A percentile compares a stretch with the other conserved stretches of the same genome.
These are phyloP conservation scores for Chlamydomonas reinhardtii DNA, from an alignment of 163 green algal species.

Conservation along the genomic window DNA sequence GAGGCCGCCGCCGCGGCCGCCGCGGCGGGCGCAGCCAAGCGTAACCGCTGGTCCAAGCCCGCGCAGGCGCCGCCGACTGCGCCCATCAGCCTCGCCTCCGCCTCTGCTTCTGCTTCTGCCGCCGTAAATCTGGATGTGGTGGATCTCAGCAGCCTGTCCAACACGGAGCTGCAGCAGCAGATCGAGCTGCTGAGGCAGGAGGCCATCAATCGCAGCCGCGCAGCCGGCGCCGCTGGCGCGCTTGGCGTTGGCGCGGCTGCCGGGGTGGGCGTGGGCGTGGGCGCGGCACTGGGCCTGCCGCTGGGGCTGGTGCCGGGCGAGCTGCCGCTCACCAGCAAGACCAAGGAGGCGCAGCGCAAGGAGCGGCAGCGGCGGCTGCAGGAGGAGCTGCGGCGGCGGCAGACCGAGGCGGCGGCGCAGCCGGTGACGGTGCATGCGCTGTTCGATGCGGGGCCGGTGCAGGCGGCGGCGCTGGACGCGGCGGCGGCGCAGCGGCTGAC, in stretches of 20 bases:
- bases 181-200: constrained; percentile 25
- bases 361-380: constrained; percentile 46
- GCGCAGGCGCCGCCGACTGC: no score
- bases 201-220: background rate
- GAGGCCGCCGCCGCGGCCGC: background rate
- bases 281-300: background rate
- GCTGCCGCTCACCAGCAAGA: constrained; percentile 29
- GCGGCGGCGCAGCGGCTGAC: constrained; percentile 20
- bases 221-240: background rate
- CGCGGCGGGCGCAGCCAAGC: background rate
- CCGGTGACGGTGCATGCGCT: constrained; percentile 30
- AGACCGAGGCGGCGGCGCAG: constrained; percentile 37
- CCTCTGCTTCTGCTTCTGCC: background rate
- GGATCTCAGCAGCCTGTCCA: constrained; percentile 20
- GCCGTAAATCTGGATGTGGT: background rate
- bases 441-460: constrained; percentile 3
- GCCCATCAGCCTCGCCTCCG: background rate
- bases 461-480: background rate
- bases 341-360: constrained; percentile 25
- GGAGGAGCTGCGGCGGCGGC: constrained; percentile 42
- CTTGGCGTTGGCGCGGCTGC: background rate
- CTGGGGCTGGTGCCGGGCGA: constrained; percentile 10
- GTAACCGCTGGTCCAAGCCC: constrained; percentile 44
- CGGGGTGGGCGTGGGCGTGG: background rate
- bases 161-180: constrained; percentile 35